Evolutionary conservation across 768 basidiomycete genomes (phyloP).

Genomic region (Xanthoconium purpureum): DNA sequence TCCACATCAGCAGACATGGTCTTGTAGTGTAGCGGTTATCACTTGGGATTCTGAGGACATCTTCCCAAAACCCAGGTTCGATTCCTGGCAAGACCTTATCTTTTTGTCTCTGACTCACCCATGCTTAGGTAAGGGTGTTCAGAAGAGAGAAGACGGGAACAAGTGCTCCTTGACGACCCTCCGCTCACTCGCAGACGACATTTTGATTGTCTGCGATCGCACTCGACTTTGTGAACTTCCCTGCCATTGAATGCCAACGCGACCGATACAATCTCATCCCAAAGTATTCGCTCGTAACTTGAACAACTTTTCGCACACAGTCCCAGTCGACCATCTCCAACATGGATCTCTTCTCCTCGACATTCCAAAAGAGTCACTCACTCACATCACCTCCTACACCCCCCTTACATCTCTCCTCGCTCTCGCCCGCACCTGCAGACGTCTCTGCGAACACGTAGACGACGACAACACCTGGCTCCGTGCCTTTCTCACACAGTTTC

Average conservation of each 20-base stretch:
- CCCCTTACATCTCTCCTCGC: slow-evolving; percentile 58
- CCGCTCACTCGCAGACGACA: slow-evolving; percentile 19
- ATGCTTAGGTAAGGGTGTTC: slow-evolving; percentile 6
- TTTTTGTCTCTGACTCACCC: background rate
- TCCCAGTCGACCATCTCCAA: slow-evolving; percentile 34
- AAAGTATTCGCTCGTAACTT: slow-evolving; percentile 32
- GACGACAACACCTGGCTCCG: slow-evolving; percentile 79
- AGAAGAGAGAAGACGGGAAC: background rate
- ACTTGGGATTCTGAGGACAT: slow-evolving; percentile 26
- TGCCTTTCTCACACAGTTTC: slow-evolving; percentile 66
- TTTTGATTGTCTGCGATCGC: slow-evolving; percentile 25
- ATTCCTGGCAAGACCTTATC: slow-evolving; percentile 23
- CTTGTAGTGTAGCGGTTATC: slow-evolving; percentile 31
- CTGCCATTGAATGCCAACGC: slow-evolving; percentile 66
- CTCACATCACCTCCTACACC: slow-evolving; percentile 71
- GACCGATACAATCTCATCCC: slow-evolving; percentile 40
- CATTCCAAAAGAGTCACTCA: slow-evolving; percentile 70
- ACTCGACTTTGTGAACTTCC: slow-evolving; percentile 5
- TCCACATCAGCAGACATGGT: background rate
- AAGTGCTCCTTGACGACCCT: background rate
- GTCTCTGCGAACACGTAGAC: slow-evolving; percentile 61
- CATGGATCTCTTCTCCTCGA: slow-evolving; percentile 53
- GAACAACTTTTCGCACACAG: slow-evolving; percentile 27
- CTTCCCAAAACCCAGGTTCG: slow-evolving; percentile 29
- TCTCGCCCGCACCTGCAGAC: slow-evolving; percentile 51